These are phyloP conservation scores for Thyridium curvatum DNA, from an alignment of 2,329 filamentous ascomycete genomes.

Conservation along the genomic window DNA sequence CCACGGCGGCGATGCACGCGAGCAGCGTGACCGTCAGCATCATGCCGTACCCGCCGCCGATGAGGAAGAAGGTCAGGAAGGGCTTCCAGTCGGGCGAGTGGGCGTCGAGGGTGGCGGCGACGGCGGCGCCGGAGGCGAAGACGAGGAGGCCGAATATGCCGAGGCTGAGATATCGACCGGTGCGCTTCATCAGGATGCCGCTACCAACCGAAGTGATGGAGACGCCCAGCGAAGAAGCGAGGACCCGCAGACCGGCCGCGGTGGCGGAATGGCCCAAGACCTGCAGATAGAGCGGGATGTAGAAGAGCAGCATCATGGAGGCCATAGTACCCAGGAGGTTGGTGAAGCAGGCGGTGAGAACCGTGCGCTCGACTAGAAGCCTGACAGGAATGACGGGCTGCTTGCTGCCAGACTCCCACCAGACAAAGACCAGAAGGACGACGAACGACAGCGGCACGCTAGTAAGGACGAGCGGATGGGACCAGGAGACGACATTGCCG, in stretches of 20 bases:
- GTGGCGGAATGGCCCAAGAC: slow-evolving; percentile 68
- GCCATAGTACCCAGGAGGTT: slow-evolving; percentile 77
- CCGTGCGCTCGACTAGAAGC: slow-evolving; percentile 66
- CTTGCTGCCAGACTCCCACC: slow-evolving; percentile 62
- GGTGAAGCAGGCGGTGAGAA: slow-evolving; percentile 67
- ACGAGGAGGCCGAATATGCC: slow-evolving; percentile 40
- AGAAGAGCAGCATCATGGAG: slow-evolving; percentile 69
- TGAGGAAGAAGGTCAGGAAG: slow-evolving; percentile 62
- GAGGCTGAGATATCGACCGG: slow-evolving; percentile 64
- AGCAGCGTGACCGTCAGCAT: slow-evolving; percentile 80
- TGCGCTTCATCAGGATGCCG: slow-evolving; percentile 72
- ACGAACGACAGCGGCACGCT: slow-evolving; percentile 61
- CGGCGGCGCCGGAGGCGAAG: slow-evolving; percentile 39
- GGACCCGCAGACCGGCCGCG: slow-evolving; percentile 61
- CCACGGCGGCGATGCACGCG: slow-evolving; percentile 74
- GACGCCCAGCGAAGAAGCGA: slow-evolving; percentile 68
- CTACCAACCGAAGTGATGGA: slow-evolving; percentile 62
- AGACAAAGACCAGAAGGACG: slow-evolving; percentile 60
- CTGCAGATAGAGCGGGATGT: slow-evolving; percentile 78
- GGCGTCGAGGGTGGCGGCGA: slow-evolving; percentile 52
- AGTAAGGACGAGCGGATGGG: slow-evolving; percentile 67
- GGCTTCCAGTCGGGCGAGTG: slow-evolving; percentile 54
- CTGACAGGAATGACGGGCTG: slow-evolving; percentile 81
- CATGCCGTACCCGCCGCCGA: slow-evolving; percentile 68
- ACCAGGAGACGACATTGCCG: slow-evolving; percentile 79